A percentile compares a stretch with the other conserved stretches of the same genome.
phyloP scores from a whole-genome alignment of 495 filamentous ascomycete species.

The Trichoderma virens region DNA sequence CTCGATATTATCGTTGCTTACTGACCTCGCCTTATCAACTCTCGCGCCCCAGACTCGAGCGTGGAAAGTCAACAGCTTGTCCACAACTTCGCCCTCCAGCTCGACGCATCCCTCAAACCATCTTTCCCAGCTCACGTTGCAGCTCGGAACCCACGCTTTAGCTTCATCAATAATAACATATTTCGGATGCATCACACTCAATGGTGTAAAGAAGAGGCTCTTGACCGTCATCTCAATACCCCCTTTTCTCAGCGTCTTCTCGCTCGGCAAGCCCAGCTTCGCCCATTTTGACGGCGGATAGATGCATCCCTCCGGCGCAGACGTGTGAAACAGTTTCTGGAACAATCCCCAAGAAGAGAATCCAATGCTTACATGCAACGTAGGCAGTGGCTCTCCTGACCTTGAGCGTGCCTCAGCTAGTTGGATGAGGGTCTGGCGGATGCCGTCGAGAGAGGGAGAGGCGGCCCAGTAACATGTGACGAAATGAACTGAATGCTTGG shows the following conservation, averaged over 20 bases:
- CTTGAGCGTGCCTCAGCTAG: constrained; percentile 35
- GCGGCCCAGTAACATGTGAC: constrained; percentile 73
- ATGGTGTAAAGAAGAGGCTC: constrained; percentile 62
- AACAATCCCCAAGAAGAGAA: constrained; percentile 58
- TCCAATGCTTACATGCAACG: constrained; percentile 48
- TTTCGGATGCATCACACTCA: constrained; percentile 73
- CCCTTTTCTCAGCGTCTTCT: constrained; percentile 35
- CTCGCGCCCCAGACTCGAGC: constrained; percentile 44
- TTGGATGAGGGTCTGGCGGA: constrained; percentile 40
- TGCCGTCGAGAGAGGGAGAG: constrained; percentile 42
- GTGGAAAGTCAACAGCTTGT: constrained; percentile 53
- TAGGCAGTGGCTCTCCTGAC: constrained; percentile 13
- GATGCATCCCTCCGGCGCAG: constrained; percentile 43
- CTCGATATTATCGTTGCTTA: not conserved
- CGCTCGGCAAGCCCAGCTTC: constrained; percentile 51
- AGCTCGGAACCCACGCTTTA: constrained; percentile 54
- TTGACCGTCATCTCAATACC: constrained; percentile 59
- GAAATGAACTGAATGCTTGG: constrained; percentile 56
- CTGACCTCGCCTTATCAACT: not conserved
- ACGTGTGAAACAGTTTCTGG: constrained; percentile 64
- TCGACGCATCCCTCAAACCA: constrained; percentile 68
- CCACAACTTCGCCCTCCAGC: constrained; percentile 47
- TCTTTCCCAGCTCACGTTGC: constrained; percentile 68
- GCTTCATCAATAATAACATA: constrained; percentile 62
- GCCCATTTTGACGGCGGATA: constrained; percentile 51